Percentiles rank a stretch among this genome's conserved stretches.
Conservation (phyloP, 441 rosid genomes). For the Aleurites moluccanus region DNA sequence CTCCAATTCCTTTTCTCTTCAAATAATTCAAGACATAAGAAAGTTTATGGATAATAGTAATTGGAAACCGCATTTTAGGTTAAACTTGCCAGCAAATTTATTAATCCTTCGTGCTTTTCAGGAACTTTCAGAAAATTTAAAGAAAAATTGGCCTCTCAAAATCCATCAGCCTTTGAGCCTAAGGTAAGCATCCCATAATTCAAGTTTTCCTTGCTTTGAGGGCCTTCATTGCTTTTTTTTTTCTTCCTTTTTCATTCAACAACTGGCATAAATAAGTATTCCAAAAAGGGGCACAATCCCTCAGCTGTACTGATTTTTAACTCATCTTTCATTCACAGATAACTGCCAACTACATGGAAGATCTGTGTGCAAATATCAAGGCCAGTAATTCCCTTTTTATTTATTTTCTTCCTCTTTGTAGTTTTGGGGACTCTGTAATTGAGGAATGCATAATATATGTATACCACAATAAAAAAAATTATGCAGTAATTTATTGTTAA, state of each 20-base stretch:
- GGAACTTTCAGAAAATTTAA: conserved; percentile 85
- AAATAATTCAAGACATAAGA: neutral
- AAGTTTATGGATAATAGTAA: neutral
- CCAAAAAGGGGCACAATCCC: neutral
- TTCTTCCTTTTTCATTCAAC: neutral
- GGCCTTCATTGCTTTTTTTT: neutral
- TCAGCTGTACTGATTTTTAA: neutral
- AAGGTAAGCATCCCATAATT: conserved; percentile 44
- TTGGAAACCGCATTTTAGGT: neutral
- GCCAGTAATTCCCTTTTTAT: conserved; percentile 38
- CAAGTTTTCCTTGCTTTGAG: neutral
- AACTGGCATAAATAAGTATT: neutral
- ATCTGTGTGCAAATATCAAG: conserved; percentile 67
- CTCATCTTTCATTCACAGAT: conserved; percentile 45
- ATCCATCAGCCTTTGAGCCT: conserved; percentile 56
- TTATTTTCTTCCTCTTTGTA: neutral
- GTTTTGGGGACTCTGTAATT: neutral
- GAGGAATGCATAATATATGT: neutral
- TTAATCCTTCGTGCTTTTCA: conserved; percentile 26
- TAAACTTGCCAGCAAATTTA: neutral
- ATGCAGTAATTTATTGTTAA: neutral
- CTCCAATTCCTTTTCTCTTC: neutral
- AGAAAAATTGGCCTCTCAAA: conserved; percentile 64
- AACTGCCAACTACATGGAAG: conserved; percentile 69
- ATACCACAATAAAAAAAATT: too few species aligned